Percentiles rank a stretch among this genome's conserved stretches.
phyloP scores from a whole-genome alignment of 306 rosid genomes.

The Bauhinia variegata region DNA sequence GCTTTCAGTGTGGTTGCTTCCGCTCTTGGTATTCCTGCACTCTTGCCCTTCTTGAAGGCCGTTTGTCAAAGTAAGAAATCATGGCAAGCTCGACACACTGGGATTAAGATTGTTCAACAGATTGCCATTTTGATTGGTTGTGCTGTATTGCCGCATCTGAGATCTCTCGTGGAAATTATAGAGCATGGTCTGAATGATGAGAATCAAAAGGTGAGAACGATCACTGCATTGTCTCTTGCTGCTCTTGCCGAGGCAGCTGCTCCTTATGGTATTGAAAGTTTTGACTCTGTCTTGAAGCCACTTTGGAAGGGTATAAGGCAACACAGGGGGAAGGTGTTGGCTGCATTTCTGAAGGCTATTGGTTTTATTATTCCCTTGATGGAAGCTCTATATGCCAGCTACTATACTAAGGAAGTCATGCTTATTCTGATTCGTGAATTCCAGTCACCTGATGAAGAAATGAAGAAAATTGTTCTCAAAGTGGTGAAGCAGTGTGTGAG shows the following conservation, averaged over 20 bases:
- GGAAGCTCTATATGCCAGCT: constrained; percentile 94
- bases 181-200: constrained; percentile 92
- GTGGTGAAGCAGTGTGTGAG: constrained; percentile 98
- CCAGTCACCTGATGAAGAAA: constrained; percentile 98
- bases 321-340: constrained; percentile 94
- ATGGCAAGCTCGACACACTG: constrained; percentile 97
- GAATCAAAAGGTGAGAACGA: constrained; percentile 96
- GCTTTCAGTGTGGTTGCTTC: constrained; percentile 98
- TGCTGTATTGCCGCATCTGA: constrained; percentile 87
- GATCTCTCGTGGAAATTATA: constrained; percentile 88
- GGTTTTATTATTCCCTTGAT: constrained; percentile 92
- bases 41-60: constrained; percentile 88
- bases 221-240: constrained; percentile 91
- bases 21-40: constrained; percentile 94
- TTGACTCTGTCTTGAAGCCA: constrained; percentile 90
- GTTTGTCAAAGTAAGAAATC: constrained; percentile 99
- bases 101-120: constrained; percentile 97
- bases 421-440: constrained; percentile 86
- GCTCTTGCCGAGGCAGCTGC: constrained; percentile 99
- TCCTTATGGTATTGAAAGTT: constrained; percentile 96
- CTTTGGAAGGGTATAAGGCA: constrained; percentile 97
- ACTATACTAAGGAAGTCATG: constrained; percentile 95
- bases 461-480: constrained; percentile 95
- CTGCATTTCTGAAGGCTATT: constrained; percentile 92
- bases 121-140: constrained; percentile 96